Evolutionary conservation across 208 protist species (phyloP), one percentile per base, ranked within the genome.

Genomic region (Trypanosoma mega): DNA sequence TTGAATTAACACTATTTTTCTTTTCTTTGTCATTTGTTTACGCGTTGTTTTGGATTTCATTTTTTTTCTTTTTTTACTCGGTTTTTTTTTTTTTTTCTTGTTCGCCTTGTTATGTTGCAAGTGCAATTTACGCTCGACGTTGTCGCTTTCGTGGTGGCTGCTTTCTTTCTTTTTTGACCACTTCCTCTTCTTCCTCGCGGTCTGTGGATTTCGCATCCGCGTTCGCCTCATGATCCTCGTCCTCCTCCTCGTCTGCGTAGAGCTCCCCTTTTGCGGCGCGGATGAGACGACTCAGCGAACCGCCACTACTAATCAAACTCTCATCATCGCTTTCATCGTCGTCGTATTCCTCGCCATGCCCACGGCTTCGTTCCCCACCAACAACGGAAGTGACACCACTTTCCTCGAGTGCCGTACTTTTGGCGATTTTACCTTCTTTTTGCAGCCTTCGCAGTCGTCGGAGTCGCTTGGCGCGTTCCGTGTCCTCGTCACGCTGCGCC

Each of bases 371-470:
- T 18, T 63, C 50, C 0, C 76, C 65, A 12, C 63, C 63, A 20
- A 66, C 53, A 24, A 46, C 41, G 9, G 66, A 74, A 18, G 59
- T 65, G 18, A 68, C 76, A 1, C 68, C 73, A 45, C 59, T 78
- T 14, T 87, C 77, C 34, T 89, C 70, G 21, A 95, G 71, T 5
- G 78, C 74, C 4, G 54, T 68, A 43, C 85, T 88, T 49, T 80
- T 85, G 33, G 83, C 74, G 20, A 91, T 70, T 27, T 79, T 78
- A 31, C 89, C 85, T 24, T 54, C 51, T 36, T 74, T 72, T 51
- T 95, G 85, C 30, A 93, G 63, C 3, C 76, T 65, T 20, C 89
- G 89, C 29, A 93, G 81, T 34, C 82, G 83, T 5, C 89, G 85
- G 36, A 95, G 61, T 45, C 87, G 74, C 59, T 89, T 88, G 4